Evolutionary conservation across 345 rosid genomes (phyloP).

Genomic region (Eucalyptus curtisii): DNA sequence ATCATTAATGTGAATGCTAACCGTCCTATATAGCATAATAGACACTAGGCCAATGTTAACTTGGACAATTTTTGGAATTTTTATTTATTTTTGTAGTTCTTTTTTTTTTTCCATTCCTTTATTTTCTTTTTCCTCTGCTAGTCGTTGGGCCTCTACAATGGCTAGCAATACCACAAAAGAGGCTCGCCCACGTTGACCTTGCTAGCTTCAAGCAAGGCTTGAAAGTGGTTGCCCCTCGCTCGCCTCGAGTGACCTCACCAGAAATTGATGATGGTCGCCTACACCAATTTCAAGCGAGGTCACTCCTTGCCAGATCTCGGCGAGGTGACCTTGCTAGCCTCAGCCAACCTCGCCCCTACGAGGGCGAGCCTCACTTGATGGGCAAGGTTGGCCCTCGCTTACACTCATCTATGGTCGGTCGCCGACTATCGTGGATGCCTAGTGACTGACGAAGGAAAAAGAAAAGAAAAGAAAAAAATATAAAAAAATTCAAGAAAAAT

Average conservation of each 20-base stretch:
- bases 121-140: fast-evolving
- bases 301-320: neutral
- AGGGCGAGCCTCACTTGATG: neutral
- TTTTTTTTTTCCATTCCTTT: no score
- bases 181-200: fast-evolving
- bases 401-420: neutral
- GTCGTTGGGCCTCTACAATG: neutral
- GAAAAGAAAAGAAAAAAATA: no score
- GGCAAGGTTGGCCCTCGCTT: neutral
- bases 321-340: fast-evolving
- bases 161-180: neutral
- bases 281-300: neutral
- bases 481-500: no score
- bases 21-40: fast-evolving
- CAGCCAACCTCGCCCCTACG: fast-evolving
- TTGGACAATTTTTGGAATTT: neutral
- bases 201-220: neutral
- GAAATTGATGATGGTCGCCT: neutral
- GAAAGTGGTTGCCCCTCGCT: neutral
- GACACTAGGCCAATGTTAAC: fast-evolving
- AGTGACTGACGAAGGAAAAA: fast-evolving
- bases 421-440: fast-evolving
- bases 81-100: neutral
- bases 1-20: fast-evolving
- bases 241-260: fast-evolving